Evolutionary conservation across 1,139 yeast genomes (phyloP), one percentile per base, ranked within the genome.

Genomic region (Pichia kudriavzevii): DNA sequence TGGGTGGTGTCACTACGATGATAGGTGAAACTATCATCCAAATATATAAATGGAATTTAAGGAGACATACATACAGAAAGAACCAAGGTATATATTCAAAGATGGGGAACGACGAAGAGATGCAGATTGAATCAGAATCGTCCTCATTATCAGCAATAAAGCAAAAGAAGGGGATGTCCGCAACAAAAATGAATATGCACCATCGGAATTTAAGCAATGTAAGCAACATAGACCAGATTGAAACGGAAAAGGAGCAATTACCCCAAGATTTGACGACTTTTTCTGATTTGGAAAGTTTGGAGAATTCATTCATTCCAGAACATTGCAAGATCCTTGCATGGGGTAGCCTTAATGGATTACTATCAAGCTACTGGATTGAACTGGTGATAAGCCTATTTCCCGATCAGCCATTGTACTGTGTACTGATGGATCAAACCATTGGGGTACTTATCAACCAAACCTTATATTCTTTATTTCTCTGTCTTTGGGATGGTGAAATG

Each of bases 321-420:
- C 46, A 43, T 31, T 35, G 61, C 35, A 75, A 76, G 47, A 76
- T 76, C 46, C 50, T 66, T 41, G 52, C 68, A 2, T 77, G 82
- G 82, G 84, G 84, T n/a, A 53, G 63, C 12, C 59, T 76, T 31
- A 75, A 75, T 50, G 83, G 82, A 1, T 50, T 65, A 19, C 56
- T 75, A 38, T 70, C 79, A 3, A 70, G 68, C 7, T 53, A 72
- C 21, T 77, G 83, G 83, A 66, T 76, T 29, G 71, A 71, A 32
- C 44, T 66, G 28, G 56, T 77, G 28, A 52, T 71, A n/a, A 35
- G 43, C 1, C 55, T 52, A 9, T 48, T 69, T 24, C 18, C 22
- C 11, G 68, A 66, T 16, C 57, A 55, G 31, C 48, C 58, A 5
- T 28, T 60, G 5, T 49, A 58, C 36, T 56, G 77, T 35, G 65